These are phyloP conservation scores for Chrysopogon serrulatus DNA, from an alignment of 176 grass and related monocot genomes.

Conservation along the genomic window DNA sequence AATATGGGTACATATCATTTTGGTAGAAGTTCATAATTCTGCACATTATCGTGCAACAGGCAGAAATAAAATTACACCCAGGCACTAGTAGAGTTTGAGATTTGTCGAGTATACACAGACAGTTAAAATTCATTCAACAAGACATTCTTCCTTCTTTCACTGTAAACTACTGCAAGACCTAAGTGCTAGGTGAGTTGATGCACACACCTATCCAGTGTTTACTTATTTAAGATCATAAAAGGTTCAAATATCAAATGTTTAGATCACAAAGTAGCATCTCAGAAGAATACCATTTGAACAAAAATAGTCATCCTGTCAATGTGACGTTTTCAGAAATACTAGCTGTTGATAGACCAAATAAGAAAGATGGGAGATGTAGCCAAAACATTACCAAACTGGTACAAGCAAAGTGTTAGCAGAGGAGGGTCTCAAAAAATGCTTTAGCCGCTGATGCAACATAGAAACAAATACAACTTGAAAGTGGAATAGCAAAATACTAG, in stretches of 20 bases:
- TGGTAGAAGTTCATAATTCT: conserved; percentile 1
- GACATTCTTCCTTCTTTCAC: neutral
- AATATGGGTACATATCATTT: conserved; percentile 21
- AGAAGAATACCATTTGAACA: neutral
- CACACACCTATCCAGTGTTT: neutral
- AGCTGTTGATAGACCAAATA: neutral
- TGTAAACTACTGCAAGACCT: conserved; percentile 10
- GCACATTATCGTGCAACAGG: neutral
- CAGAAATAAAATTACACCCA: conserved; percentile 8
- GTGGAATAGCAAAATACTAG: neutral
- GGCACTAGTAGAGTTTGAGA: neutral
- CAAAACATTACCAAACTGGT: neutral
- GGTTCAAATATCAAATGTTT: neutral
- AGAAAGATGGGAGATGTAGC: conserved; percentile 16
- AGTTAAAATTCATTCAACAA: conserved; percentile 1
- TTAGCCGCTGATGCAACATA: neutral
- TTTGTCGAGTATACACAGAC: neutral
- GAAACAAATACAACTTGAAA: conserved; percentile 10
- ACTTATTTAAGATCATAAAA: neutral
- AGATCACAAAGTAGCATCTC: conserved; percentile 3
- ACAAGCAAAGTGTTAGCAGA: neutral
- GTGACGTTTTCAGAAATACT: conserved; percentile 7
- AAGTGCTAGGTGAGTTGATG: neutral
- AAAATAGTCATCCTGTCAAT: neutral
- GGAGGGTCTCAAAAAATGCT: neutral